Percentiles rank a stretch among this genome's conserved stretches.
phyloP scores from a whole-genome alignment of 2,329 filamentous ascomycete species.

The Colletotrichum cereale region DNA sequence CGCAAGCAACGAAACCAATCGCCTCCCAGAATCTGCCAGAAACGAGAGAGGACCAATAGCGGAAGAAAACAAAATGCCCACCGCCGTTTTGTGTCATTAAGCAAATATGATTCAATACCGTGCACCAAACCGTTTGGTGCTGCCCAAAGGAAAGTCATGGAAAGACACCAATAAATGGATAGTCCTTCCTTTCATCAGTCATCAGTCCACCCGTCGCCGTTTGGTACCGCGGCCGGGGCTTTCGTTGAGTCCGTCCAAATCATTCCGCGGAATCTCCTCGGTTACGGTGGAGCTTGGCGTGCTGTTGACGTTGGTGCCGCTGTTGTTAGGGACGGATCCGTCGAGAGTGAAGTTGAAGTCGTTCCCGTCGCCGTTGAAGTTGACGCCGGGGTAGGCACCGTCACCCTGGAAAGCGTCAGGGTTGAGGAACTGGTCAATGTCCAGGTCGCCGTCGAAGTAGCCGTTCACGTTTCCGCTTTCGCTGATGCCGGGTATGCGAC shows the following conservation, averaged over 20 bases:
- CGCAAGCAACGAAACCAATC: conserved; percentile 15
- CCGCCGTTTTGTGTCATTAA: conserved; percentile 27
- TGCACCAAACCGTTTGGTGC: not conserved
- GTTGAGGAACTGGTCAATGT: conserved; percentile 65
- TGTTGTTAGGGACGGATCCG: conserved; percentile 44
- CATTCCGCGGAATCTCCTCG: conserved; percentile 63
- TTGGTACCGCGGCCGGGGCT: conserved; percentile 50
- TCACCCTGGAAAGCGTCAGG: conserved; percentile 56
- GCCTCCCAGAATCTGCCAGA: conserved; percentile 12
- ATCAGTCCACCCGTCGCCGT: conserved; percentile 51
- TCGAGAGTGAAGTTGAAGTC: conserved; percentile 67
- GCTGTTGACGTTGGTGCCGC: conserved; percentile 48
- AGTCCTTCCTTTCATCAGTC: not conserved
- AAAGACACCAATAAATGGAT: not conserved
- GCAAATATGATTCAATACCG: conserved; percentile 5
- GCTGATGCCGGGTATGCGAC: conserved; percentile 79
- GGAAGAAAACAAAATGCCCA: not conserved
- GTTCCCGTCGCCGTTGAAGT: conserved; percentile 57
- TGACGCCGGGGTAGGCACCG: conserved; percentile 55
- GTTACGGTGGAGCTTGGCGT: conserved; percentile 62
- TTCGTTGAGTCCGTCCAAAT: conserved; percentile 49
- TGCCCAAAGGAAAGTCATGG: conserved; percentile 24
- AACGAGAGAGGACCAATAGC: not conserved
- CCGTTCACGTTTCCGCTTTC: conserved; percentile 50
- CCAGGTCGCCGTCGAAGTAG: conserved; percentile 56